Conservation (phyloP, 306 rosid species). For the Hippophae gyantsensis region DNA sequence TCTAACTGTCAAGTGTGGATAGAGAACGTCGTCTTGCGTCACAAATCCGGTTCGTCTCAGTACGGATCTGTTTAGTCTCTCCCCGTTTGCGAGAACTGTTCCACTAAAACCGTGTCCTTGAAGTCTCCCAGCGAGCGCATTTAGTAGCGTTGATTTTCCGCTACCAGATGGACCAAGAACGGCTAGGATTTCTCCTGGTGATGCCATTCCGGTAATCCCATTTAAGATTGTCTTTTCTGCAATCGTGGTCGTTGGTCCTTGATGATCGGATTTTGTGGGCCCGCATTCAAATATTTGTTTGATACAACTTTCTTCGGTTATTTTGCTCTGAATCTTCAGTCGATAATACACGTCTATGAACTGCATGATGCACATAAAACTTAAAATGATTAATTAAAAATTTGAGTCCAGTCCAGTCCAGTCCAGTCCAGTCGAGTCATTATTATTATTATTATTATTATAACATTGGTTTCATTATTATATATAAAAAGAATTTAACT, state of each 20-base stretch:
- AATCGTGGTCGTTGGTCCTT: slow-evolving; percentile 13
- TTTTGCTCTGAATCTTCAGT: slow-evolving; percentile 32
- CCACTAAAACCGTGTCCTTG: slow-evolving; percentile 50
- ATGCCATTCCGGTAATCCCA: slow-evolving; percentile 63
- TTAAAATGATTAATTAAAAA: too few species aligned
- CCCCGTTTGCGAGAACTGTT: slow-evolving; percentile 50
- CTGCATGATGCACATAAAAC: slow-evolving; percentile 32
- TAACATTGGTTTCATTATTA: too few species aligned
- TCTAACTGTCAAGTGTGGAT: slow-evolving; percentile 70
- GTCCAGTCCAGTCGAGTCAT: too few species aligned
- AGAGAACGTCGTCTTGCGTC: slow-evolving; percentile 68
- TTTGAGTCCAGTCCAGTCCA: too few species aligned
- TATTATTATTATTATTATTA: too few species aligned
- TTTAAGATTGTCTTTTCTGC: slow-evolving; percentile 48
- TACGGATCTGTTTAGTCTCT: slow-evolving; percentile 29
- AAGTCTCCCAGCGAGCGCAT: slow-evolving; percentile 58
- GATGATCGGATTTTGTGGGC: slow-evolving; percentile 10
- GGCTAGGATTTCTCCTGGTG: slow-evolving; percentile 77
- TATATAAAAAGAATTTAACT: too few species aligned
- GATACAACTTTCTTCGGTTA: slow-evolving; percentile 18
- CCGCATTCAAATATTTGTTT: slow-evolving; percentile 19
- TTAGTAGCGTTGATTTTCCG: slow-evolving; percentile 79
- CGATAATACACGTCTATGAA: slow-evolving; percentile 64
- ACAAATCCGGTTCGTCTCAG: slow-evolving; percentile 72
- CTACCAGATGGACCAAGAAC: slow-evolving; percentile 86